These are phyloP conservation scores for Fusarium oligoseptatum DNA, from an alignment of 2,329 filamentous ascomycete genomes.

Conservation along the genomic window DNA sequence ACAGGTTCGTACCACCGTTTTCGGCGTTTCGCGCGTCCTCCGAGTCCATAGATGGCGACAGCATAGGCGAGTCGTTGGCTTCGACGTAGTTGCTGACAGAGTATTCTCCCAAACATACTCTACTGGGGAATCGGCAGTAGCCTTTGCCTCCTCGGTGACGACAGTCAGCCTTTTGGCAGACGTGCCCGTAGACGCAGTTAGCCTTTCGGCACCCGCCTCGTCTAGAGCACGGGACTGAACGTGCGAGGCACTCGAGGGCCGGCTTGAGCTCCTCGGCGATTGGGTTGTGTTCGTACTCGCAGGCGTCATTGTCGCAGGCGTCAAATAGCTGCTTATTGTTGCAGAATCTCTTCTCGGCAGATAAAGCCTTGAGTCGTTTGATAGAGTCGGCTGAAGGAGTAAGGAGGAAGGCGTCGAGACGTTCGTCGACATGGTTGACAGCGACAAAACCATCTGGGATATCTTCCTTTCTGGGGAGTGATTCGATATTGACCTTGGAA, in stretches of 20 bases:
- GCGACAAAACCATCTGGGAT: slow-evolving; percentile 31
- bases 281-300: slow-evolving; percentile 37
- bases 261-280: slow-evolving; percentile 34
- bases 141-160: slow-evolving; percentile 34
- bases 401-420: slow-evolving; percentile 33
- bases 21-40: slow-evolving; percentile 29
- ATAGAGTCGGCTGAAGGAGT: slow-evolving; percentile 12
- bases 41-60: slow-evolving; percentile 27
- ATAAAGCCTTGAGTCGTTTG: slow-evolving; percentile 30
- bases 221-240: slow-evolving; percentile 34
- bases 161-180: slow-evolving; percentile 40
- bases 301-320: slow-evolving; percentile 30
- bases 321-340: slow-evolving; percentile 37
- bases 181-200: slow-evolving; percentile 38
- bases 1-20: slow-evolving; percentile 23
- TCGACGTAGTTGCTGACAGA: neutral
- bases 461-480: slow-evolving; percentile 26
- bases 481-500: slow-evolving; percentile 22
- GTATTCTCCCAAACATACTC: slow-evolving; percentile 37
- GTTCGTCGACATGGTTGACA: slow-evolving; percentile 33
- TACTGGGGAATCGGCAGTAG: slow-evolving; percentile 33
- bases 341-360: slow-evolving; percentile 33
- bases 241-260: slow-evolving; percentile 28
- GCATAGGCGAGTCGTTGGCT: neutral
- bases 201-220: slow-evolving; percentile 27